phyloP scores from a whole-genome alignment of 768 basidiomycete genomes.

The Butyriboletus loyo region DNA sequence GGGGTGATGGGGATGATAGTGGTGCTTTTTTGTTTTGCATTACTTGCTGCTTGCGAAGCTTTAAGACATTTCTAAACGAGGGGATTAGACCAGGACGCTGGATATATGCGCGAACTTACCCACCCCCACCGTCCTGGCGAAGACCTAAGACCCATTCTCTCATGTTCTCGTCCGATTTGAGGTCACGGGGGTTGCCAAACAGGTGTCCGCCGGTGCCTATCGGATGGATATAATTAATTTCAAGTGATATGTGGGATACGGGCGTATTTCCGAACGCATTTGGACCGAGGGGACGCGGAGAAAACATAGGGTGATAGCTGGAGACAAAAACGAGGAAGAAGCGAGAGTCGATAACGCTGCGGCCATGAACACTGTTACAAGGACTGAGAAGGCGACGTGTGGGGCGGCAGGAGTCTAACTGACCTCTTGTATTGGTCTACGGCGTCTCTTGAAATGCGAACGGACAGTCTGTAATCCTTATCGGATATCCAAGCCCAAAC shows the following conservation, averaged over 20 bases:
- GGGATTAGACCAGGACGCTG: background rate
- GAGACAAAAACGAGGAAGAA: conserved; percentile 48
- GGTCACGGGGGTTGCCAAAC: conserved; percentile 50
- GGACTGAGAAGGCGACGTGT: conserved; percentile 1
- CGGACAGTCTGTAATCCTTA: conserved; percentile 45
- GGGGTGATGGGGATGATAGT: conserved; percentile 5
- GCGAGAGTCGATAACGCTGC: conserved; percentile 43
- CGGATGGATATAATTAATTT: conserved; percentile 43
- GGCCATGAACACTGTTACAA: conserved; percentile 21
- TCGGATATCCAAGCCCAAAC: conserved; percentile 69
- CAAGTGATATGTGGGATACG: conserved; percentile 47
- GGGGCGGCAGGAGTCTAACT: conserved; percentile 16
- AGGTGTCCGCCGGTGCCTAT: conserved; percentile 41
- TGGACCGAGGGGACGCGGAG: conserved; percentile 46
- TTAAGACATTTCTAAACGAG: conserved; percentile 41
- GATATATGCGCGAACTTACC: conserved; percentile 41
- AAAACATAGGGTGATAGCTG: conserved; percentile 48
- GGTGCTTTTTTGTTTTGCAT: conserved; percentile 5
- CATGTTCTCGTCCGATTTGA: conserved; percentile 42
- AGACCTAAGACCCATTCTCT: conserved; percentile 56
- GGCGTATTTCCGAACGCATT: conserved; percentile 38
- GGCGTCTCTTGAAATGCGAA: conserved; percentile 55
- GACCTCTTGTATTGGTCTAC: conserved; percentile 42
- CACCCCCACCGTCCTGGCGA: conserved; percentile 53
- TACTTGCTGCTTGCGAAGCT: conserved; percentile 39